Percentiles rank a stretch among this genome's conserved stretches.
Conservation (phyloP, 192 early-diverging fungal species). For the Backusella morwellensis region DNA sequence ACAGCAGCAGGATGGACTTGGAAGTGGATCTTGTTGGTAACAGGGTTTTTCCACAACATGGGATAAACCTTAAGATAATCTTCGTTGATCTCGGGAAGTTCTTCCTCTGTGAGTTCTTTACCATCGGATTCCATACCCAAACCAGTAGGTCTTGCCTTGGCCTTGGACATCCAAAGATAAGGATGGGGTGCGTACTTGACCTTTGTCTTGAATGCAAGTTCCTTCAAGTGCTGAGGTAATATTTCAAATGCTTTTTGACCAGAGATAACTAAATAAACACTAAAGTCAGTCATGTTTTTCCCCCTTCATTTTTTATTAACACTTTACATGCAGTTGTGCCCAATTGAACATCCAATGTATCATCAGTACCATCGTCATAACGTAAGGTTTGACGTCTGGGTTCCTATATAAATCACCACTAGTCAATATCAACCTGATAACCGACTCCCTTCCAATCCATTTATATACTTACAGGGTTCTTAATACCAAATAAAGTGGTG, state of each 20-base stretch:
- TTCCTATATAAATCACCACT: constrained; percentile 8
- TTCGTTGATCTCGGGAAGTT: constrained; percentile 29
- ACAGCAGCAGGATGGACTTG: constrained; percentile 35
- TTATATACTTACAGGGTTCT: constrained; percentile 31
- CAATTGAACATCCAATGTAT: constrained; percentile 33
- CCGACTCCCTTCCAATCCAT: too few species aligned
- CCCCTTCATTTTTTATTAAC: neutral
- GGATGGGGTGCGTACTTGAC: constrained; percentile 38
- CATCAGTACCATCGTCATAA: constrained; percentile 29
- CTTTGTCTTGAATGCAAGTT: constrained; percentile 31
- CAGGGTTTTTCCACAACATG: constrained; percentile 40
- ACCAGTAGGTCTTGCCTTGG: constrained; percentile 26
- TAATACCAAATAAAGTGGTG: constrained; percentile 30
- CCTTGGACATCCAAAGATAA: constrained; percentile 38
- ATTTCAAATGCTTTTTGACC: constrained; percentile 36
- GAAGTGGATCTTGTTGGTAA: constrained; percentile 35
- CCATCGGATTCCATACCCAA: constrained; percentile 34
- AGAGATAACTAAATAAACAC: constrained; percentile 27
- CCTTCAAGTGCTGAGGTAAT: constrained; percentile 31
- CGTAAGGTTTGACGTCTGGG: constrained; percentile 20
- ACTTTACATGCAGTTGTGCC: constrained; percentile 39
- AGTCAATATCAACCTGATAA: neutral
- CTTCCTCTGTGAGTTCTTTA: constrained; percentile 22
- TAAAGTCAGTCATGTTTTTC: neutral
- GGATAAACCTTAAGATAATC: constrained; percentile 33